Evolutionary conservation across 1,284 basidiomycete species (phyloP).

Genomic region (Trichosporon asahii): DNA sequence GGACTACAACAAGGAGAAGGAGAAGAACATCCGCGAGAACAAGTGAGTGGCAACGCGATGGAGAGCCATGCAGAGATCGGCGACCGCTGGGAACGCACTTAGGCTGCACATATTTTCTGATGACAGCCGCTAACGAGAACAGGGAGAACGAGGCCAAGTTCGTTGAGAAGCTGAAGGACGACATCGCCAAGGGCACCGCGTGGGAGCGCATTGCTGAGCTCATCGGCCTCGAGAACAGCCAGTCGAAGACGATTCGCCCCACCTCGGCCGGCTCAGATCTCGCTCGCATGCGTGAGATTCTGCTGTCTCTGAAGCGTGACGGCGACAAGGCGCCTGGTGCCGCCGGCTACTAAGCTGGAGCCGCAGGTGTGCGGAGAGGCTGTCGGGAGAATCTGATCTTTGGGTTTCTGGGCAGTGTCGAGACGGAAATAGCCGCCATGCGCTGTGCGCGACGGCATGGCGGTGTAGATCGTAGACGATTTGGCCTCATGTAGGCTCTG

Average conservation of each 20-base stretch:
- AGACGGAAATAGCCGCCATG: neutral
- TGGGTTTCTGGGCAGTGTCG: constrained; percentile 7
- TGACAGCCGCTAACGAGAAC: constrained; percentile 14
- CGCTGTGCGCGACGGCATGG: neutral
- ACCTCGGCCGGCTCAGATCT: constrained; percentile 85
- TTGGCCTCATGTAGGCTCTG: constrained; percentile 2
- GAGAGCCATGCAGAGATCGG: neutral
- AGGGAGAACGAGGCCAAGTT: constrained; percentile 88
- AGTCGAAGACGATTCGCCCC: constrained; percentile 90
- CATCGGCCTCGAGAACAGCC: constrained; percentile 78
- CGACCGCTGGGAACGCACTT: neutral
- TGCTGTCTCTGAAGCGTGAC: constrained; percentile 79
- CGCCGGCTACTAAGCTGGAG: constrained; percentile 66
- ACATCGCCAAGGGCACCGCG: constrained; percentile 84
- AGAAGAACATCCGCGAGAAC: constrained; percentile 89
- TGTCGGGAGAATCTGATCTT: constrained; percentile 4
- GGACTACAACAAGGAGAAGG: constrained; percentile 86
- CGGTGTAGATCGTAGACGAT: constrained; percentile 10
- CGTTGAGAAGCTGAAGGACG: constrained; percentile 66
- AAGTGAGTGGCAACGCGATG: constrained; percentile 63
- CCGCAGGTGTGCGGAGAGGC: neutral
- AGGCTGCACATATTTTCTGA: neutral
- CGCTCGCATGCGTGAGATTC: constrained; percentile 83
- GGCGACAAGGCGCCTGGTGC: constrained; percentile 87
- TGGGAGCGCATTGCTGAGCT: constrained; percentile 90